Percentiles rank a stretch among this genome's conserved stretches.
phyloP scores from a whole-genome alignment of 306 rosid species.

The Vigna hirtella region DNA sequence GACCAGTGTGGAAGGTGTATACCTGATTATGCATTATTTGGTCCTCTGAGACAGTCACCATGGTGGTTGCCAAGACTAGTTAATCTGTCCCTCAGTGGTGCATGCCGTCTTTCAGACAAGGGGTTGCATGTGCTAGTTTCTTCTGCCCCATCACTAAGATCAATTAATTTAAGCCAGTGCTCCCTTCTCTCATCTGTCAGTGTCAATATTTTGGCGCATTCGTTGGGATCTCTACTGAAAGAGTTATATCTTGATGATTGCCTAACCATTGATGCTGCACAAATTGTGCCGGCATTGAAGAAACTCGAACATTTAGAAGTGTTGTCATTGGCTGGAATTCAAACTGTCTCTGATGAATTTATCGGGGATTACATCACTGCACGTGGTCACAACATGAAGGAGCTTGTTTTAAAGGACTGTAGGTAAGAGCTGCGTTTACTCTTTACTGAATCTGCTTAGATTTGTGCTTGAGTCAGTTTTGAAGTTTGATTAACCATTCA shows the following conservation, averaged over 20 bases:
- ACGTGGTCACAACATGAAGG: slow-evolving; percentile 71
- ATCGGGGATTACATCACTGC: slow-evolving; percentile 52
- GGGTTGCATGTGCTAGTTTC: slow-evolving; percentile 68
- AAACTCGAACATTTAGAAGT: slow-evolving; percentile 69
- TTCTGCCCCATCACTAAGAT: slow-evolving; percentile 71
- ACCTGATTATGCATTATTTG: slow-evolving; percentile 59
- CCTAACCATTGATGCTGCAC: slow-evolving; percentile 54
- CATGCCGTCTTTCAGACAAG: slow-evolving; percentile 77
- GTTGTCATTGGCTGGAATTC: slow-evolving; percentile 73
- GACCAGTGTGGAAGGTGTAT: slow-evolving; percentile 84
- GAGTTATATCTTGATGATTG: slow-evolving; percentile 83
- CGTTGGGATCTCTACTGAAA: slow-evolving; percentile 70
- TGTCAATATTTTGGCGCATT: slow-evolving; percentile 57
- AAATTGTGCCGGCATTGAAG: slow-evolving; percentile 60
- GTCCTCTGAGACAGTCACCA: slow-evolving; percentile 58
- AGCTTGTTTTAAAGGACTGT: slow-evolving; percentile 77
- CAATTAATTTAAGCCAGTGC: slow-evolving; percentile 86
- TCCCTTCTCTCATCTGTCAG: slow-evolving; percentile 75
- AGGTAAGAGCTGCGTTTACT: slow-evolving; percentile 57
- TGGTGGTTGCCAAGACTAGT: slow-evolving; percentile 58
- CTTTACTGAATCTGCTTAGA: slow-evolving; percentile 4
- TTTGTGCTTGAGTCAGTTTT: slow-evolving; percentile 1
- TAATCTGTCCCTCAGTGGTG: slow-evolving; percentile 79
- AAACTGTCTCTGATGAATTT: slow-evolving; percentile 59
- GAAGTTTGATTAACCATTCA: background rate